Evolutionary conservation across 495 filamentous ascomycete species (phyloP).

Genomic region (Saxispiralis lemnorum): DNA sequence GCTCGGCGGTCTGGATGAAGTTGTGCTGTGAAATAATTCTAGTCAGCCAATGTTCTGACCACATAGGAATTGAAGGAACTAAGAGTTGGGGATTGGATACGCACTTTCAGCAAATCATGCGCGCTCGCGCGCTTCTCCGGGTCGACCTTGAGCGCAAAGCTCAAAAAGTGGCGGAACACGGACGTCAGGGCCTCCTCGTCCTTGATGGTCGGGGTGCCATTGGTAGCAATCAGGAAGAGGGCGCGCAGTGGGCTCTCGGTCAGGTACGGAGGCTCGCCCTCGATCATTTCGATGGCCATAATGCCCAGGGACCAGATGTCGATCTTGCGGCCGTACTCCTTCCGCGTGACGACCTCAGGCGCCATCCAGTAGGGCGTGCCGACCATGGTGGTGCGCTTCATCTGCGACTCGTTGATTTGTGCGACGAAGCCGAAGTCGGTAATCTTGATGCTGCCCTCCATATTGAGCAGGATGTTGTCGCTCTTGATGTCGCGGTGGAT

Average conservation of each 20-base stretch:
- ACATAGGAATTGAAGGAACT: neutral
- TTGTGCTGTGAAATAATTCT: slow-evolving; percentile 46
- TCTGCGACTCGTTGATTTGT: slow-evolving; percentile 91
- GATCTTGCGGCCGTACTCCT: slow-evolving; percentile 95
- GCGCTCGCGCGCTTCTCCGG: slow-evolving; percentile 91
- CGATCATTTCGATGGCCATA: slow-evolving; percentile 99
- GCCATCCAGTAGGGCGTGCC: slow-evolving; percentile 99
- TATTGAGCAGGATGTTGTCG: slow-evolving; percentile 86
- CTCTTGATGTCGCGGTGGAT: slow-evolving; percentile 99
- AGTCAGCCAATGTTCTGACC: neutral
- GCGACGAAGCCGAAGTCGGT: slow-evolving; percentile 98
- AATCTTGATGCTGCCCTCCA: slow-evolving; percentile 90
- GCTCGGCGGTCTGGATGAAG: slow-evolving; percentile 65
- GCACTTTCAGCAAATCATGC: slow-evolving; percentile 75
- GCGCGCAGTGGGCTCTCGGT: slow-evolving; percentile 88
- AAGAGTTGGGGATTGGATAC: too few relatives aligned
- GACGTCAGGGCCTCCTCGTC: slow-evolving; percentile 67
- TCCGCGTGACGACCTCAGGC: slow-evolving; percentile 88
- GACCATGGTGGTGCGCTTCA: slow-evolving; percentile 97
- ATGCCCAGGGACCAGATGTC: slow-evolving; percentile 98
- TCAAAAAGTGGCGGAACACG: slow-evolving; percentile 75
- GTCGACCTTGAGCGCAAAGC: slow-evolving; percentile 82
- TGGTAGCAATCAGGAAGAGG: slow-evolving; percentile 90
- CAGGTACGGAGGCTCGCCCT: slow-evolving; percentile 91
- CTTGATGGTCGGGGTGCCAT: slow-evolving; percentile 88